Evolutionary conservation across 495 filamentous ascomycete genomes (phyloP).

Genomic region (Neurospora sp.): DNA sequence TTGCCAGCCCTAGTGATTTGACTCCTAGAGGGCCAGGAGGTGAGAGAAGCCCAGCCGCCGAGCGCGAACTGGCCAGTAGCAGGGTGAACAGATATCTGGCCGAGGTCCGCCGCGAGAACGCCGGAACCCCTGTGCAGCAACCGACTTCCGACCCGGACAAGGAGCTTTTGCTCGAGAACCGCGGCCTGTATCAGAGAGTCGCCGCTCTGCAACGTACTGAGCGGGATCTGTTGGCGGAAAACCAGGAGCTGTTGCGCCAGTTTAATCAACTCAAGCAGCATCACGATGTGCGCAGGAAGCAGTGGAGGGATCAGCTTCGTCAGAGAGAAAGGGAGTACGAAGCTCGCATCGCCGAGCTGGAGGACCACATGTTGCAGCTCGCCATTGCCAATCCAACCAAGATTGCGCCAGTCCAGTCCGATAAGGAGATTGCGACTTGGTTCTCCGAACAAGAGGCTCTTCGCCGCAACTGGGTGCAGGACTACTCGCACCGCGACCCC

Average conservation of each 20-base stretch:
- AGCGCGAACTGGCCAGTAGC: slow-evolving; percentile 2
- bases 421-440: slow-evolving; percentile 3
- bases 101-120: too few relatives aligned
- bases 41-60: not conserved
- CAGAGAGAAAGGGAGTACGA: slow-evolving; percentile 3
- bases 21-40: too few relatives aligned
- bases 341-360: slow-evolving; percentile 9
- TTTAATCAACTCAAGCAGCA: slow-evolving; percentile 1
- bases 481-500: slow-evolving; percentile 6
- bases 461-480: slow-evolving; percentile 7
- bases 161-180: slow-evolving; percentile 10
- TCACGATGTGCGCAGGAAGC: slow-evolving; percentile 1
- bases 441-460: not conserved
- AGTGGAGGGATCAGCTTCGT: slow-evolving; percentile 9
- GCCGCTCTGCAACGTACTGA: slow-evolving; percentile 14
- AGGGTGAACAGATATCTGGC: not conserved
- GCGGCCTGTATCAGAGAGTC: slow-evolving; percentile 15
- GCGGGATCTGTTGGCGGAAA: slow-evolving; percentile 9
- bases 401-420: not conserved
- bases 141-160: not conserved
- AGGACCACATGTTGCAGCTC: not conserved
- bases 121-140: not conserved
- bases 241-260: slow-evolving; percentile 5
- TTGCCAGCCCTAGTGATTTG: too few relatives aligned
- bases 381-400: not conserved